Conservation (phyloP, 139 green algal genomes). For the Parachlorella kessleri region DNA sequence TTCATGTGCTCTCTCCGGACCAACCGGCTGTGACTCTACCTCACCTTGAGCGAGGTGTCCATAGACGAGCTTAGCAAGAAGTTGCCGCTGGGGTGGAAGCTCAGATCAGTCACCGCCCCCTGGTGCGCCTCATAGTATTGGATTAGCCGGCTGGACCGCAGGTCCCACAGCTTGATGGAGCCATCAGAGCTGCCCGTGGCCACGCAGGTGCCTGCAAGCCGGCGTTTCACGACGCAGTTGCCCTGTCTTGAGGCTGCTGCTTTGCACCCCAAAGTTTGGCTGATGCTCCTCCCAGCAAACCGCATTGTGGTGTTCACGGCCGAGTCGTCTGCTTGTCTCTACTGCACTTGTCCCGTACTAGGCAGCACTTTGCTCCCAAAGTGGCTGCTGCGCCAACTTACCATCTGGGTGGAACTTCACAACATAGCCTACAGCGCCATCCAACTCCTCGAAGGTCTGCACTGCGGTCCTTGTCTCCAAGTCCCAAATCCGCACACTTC, state of each 20-base stretch:
- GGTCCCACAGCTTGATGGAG: conserved; percentile 78
- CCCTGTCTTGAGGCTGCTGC: no score
- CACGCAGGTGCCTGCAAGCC: conserved; percentile 65
- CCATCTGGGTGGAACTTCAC: conserved; percentile 85
- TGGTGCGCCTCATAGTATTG: conserved; percentile 81
- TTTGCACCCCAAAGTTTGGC: no score
- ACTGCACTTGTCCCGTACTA: not conserved
- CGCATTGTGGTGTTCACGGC: not conserved
- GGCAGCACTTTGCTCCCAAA: no score
- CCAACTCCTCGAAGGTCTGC: conserved; percentile 68
- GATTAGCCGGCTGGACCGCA: conserved; percentile 71
- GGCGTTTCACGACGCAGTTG: no score
- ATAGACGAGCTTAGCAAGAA: conserved; percentile 81
- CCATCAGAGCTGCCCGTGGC: conserved; percentile 67
- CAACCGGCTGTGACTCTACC: no score
- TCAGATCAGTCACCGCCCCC: conserved; percentile 69
- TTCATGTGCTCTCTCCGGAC: no score
- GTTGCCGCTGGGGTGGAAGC: conserved; percentile 79
- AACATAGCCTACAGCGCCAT: conserved; percentile 54
- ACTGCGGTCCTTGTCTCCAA: conserved; percentile 64
- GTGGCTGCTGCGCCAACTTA: no score
- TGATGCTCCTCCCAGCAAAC: no score
- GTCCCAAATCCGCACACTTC: conserved; percentile 83
- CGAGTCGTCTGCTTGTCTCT: not conserved
- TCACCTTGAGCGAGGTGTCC: conserved; percentile 85